These are phyloP conservation scores for Aspergillus sp. DNA, from an alignment of 2,329 filamentous ascomycete species.

Conservation along the genomic window DNA sequence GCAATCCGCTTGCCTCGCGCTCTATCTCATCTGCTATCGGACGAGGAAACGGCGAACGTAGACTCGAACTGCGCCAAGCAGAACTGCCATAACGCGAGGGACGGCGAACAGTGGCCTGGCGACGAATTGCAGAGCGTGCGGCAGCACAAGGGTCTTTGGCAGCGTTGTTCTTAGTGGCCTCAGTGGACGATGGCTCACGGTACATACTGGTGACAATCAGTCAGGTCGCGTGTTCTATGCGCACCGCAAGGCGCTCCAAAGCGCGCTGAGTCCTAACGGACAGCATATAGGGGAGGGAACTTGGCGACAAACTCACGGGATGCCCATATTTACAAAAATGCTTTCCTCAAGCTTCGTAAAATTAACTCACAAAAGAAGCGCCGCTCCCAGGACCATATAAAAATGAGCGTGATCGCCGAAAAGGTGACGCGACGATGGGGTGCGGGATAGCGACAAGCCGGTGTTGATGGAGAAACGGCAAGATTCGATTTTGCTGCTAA, in stretches of 20 bases:
- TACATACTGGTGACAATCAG: slow-evolving; percentile 50
- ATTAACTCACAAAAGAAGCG: neutral
- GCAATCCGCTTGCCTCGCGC: slow-evolving; percentile 25
- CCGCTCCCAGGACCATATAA: slow-evolving; percentile 10
- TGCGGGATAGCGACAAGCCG: slow-evolving; percentile 17
- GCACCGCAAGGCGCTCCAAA: slow-evolving; percentile 13
- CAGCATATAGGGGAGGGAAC: slow-evolving; percentile 6
- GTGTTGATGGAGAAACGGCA: slow-evolving; percentile 25
- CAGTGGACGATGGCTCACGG: slow-evolving; percentile 52
- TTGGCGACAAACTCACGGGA: slow-evolving; percentile 38
- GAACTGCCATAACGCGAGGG: slow-evolving; percentile 27
- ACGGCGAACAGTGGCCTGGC: slow-evolving; percentile 44
- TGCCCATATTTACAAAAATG: slow-evolving; percentile 34
- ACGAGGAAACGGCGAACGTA: slow-evolving; percentile 31
- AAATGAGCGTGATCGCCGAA: slow-evolving; percentile 15
- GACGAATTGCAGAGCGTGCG: slow-evolving; percentile 59
- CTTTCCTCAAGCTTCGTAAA: slow-evolving; percentile 1
- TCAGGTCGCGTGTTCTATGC: slow-evolving; percentile 13
- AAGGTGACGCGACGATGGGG: slow-evolving; percentile 17
- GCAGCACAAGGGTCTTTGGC: slow-evolving; percentile 55
- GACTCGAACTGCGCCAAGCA: slow-evolving; percentile 28
- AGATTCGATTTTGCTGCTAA: slow-evolving; percentile 26
- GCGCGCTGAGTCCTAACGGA: slow-evolving; percentile 15
- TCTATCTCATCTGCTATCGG: slow-evolving; percentile 32
- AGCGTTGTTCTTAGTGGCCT: slow-evolving; percentile 40